Base-by-base conservation (phyloP, 495 filamentous ascomycete species). In the Podospora pseudoanserina region DNA sequence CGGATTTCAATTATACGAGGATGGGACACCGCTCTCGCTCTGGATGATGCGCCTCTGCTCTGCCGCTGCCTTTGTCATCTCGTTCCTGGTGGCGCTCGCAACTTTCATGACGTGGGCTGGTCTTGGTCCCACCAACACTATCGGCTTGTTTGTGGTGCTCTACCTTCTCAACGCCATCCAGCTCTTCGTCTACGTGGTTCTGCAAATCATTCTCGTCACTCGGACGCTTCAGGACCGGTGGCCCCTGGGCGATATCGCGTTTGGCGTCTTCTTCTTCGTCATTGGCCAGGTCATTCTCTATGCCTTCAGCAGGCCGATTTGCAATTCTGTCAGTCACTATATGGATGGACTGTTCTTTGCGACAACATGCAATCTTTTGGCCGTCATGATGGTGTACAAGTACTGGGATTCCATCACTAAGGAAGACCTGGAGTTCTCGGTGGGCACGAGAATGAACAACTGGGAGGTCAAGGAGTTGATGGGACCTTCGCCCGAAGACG, bases 351-450 rank as follows among this genome's bases (percentile, higher is more conserved):
- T 98, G 49, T 97, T 99, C 80, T 95, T 99, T 75, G 91, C 93
- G 16, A 96, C 94, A 0, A 89, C 94, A 70, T 94, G 92, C 81
- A 98, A 99, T 75, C 81, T 99, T 39, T 84, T 98, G 11, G 94
- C 89, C 2, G 94, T 98, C 63, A 99, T 99, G 95, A 99, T 99
- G 95, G 90, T 98, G 13, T 99, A 99, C 85, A 99, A 99, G 93
- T 98, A 96, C 84, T 99, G 95, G 95, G 95, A 99, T 77, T 97
- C 94, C 28, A 98, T 99, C 80, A 99, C 95, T 60, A 93, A 91
- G 74, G 95, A 98, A 82, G 95, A 99, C 76, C 87, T 99, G 66
- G 95, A 99, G 78, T 99, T 99, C 81, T 95, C 91, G 63, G 95
- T 99, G 49, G 94, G 95, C 63, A 91, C 90, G 63, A 93, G 96